Percentiles rank a stretch among this genome's conserved stretches.
Conservation (phyloP, 2,329 filamentous ascomycete species). For the Fusarium kyushuense region DNA sequence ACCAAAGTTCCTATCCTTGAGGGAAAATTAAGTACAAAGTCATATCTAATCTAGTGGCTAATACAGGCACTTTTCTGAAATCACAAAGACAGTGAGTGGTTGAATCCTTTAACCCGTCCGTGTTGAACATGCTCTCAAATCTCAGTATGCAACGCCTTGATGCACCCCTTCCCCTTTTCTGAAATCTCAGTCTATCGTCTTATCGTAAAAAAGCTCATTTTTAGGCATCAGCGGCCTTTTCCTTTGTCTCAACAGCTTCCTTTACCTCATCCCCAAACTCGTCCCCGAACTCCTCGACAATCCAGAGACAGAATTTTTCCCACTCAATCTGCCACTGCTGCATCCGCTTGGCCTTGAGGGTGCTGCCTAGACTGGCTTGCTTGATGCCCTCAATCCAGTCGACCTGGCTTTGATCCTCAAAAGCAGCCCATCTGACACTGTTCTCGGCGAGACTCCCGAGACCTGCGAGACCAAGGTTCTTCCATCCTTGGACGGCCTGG, state of each 20-base stretch:
- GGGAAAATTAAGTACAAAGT: conserved; percentile 6
- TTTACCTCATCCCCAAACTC: conserved; percentile 64
- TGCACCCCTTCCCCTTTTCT: conserved; percentile 3
- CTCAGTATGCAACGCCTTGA: conserved; percentile 20
- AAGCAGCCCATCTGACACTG: conserved; percentile 88
- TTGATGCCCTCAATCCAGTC: conserved; percentile 81
- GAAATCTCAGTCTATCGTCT: conserved; percentile 21
- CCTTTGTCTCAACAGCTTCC: not conserved
- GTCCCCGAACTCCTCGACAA: conserved; percentile 79
- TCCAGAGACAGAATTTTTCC: conserved; percentile 92
- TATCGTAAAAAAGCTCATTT: not conserved
- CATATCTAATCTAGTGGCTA: not conserved
- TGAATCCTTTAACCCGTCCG: conserved; percentile 25
- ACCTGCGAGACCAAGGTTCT: conserved; percentile 89
- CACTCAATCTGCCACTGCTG: conserved; percentile 84
- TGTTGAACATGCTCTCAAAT: conserved; percentile 37
- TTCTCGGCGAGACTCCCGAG: conserved; percentile 91
- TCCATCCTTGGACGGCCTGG: conserved; percentile 91
- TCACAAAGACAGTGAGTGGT: conserved; percentile 15
- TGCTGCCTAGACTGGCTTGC: conserved; percentile 77
- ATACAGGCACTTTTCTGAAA: not conserved
- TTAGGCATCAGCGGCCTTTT: not conserved
- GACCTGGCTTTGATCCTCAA: conserved; percentile 79
- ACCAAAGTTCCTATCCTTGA: not conserved
- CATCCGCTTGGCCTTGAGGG: conserved; percentile 77